Conservation (phyloP, 208 protist genomes). For the Wallacemonas sp. region DNA sequence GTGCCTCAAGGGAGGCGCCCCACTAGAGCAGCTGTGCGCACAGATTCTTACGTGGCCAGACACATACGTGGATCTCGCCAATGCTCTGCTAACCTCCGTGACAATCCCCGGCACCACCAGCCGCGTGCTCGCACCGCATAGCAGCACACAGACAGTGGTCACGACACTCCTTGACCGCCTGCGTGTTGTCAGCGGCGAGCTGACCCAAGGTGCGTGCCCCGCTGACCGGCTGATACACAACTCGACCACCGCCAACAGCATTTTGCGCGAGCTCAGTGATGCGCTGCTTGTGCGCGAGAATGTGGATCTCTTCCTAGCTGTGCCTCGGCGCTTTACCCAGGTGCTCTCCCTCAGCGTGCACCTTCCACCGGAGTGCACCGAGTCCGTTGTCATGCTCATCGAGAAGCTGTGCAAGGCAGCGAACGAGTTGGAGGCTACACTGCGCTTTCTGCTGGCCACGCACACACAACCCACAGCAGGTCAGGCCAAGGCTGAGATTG, state of each 20-base stretch:
- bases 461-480: conserved; percentile 25
- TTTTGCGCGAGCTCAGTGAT: conserved; percentile 87
- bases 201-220: not conserved
- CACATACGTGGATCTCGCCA: conserved; percentile 53
- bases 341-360: conserved; percentile 50
- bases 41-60: conserved; percentile 57
- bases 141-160: conserved; percentile 64
- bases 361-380: conserved; percentile 72
- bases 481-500: conserved; percentile 64
- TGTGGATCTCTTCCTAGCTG: conserved; percentile 49
- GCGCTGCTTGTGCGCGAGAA: conserved; percentile 63
- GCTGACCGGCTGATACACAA: conserved; percentile 1
- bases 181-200: conserved; percentile 8
- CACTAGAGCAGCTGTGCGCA: conserved; percentile 34
- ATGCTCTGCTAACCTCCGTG: conserved; percentile 54
- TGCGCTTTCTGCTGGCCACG: conserved; percentile 53
- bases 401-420: conserved; percentile 83
- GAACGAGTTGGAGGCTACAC: conserved; percentile 54
- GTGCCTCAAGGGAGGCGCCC: conserved; percentile 29
- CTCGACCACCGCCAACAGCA: conserved; percentile 43
- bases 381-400: conserved; percentile 70
- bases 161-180: conserved; percentile 67
- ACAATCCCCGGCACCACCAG: conserved; percentile 42
- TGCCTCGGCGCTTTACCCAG: conserved; percentile 47
- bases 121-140: conserved; percentile 56